phyloP scores from a whole-genome alignment of 2,329 filamentous ascomycete species.

The Alternaria dauci region DNA sequence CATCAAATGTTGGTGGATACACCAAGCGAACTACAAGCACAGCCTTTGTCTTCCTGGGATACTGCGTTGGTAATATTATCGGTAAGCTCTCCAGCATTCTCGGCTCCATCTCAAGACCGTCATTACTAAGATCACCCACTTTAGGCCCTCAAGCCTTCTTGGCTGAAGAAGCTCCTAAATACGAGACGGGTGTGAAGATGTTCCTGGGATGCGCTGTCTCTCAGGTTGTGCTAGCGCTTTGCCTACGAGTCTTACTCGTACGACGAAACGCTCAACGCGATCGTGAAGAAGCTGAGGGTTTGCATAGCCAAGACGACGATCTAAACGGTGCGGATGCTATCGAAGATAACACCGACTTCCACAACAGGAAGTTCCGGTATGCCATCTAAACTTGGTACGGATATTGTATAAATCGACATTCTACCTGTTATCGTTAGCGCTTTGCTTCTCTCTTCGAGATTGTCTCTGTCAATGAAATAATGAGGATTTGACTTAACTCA shows the following conservation, averaged over 20 bases:
- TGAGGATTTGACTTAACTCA: not conserved
- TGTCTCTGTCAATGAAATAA: not conserved
- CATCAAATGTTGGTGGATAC: conserved; percentile 54
- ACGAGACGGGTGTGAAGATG: conserved; percentile 62
- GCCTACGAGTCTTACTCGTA: conserved; percentile 12
- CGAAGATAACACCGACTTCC: conserved; percentile 13
- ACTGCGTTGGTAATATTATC: conserved; percentile 59
- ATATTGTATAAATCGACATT: not conserved
- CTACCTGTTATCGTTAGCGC: not conserved
- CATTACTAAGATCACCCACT: not conserved
- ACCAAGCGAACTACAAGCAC: conserved; percentile 54
- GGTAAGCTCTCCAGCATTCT: conserved; percentile 27
- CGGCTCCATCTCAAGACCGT: not conserved
- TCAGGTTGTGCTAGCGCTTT: conserved; percentile 51
- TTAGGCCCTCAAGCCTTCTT: conserved; percentile 56
- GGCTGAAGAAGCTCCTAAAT: conserved; percentile 56
- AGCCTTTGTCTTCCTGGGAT: conserved; percentile 58
- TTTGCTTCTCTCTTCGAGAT: not conserved
- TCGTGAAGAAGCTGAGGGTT: not conserved
- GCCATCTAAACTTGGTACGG: not conserved
- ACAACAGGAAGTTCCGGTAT: conserved; percentile 11
- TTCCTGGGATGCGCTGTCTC: conserved; percentile 58
- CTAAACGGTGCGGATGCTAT: not conserved
- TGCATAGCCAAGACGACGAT: not conserved
- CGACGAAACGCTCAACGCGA: conserved; percentile 8